These are phyloP conservation scores for Cladosporium sp. DNA, from an alignment of 2,329 filamentous ascomycete species.

Conservation along the genomic window DNA sequence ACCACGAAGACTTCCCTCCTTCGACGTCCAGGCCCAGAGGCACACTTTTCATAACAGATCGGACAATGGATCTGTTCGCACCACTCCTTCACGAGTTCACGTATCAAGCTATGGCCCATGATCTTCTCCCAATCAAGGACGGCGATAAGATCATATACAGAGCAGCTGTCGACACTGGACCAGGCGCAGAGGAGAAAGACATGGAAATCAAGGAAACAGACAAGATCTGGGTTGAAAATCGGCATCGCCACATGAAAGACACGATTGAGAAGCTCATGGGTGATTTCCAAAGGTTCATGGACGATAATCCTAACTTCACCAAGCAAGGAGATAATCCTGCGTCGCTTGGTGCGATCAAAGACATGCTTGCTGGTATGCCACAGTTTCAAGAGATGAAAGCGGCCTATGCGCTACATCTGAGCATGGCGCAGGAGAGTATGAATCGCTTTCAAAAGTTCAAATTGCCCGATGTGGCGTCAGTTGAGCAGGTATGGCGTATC, in stretches of 20 bases:
- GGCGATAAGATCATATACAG: slow-evolving; percentile 85
- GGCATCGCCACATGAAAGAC: slow-evolving; percentile 97
- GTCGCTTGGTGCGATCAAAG: slow-evolving; percentile 79
- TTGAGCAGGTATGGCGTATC: slow-evolving; percentile 68
- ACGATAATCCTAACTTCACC: slow-evolving; percentile 88
- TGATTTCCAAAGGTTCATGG: slow-evolving; percentile 89
- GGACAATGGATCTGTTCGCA: slow-evolving; percentile 87
- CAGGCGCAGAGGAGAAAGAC: slow-evolving; percentile 76
- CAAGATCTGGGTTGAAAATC: slow-evolving; percentile 91
- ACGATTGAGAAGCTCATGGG: slow-evolving; percentile 90
- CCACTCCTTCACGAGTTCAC: slow-evolving; percentile 95
- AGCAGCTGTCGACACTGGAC: slow-evolving; percentile 74
- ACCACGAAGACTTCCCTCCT: slow-evolving; percentile 80
- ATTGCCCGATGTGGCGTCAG: slow-evolving; percentile 78
- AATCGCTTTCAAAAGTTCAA: slow-evolving; percentile 84
- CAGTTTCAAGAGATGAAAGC: slow-evolving; percentile 97
- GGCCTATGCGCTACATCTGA: slow-evolving; percentile 88
- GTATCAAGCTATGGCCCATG: slow-evolving; percentile 97
- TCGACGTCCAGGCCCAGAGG: slow-evolving; percentile 75
- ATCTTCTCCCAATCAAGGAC: slow-evolving; percentile 84
- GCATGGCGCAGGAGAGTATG: slow-evolving; percentile 98
- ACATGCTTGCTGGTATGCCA: slow-evolving; percentile 92
- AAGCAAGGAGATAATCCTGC: slow-evolving; percentile 57
- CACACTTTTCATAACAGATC: slow-evolving; percentile 81
- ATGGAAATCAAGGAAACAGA: slow-evolving; percentile 90